phyloP scores from a whole-genome alignment of 768 basidiomycete genomes.

The Macrolepiota fuliginosa region DNA sequence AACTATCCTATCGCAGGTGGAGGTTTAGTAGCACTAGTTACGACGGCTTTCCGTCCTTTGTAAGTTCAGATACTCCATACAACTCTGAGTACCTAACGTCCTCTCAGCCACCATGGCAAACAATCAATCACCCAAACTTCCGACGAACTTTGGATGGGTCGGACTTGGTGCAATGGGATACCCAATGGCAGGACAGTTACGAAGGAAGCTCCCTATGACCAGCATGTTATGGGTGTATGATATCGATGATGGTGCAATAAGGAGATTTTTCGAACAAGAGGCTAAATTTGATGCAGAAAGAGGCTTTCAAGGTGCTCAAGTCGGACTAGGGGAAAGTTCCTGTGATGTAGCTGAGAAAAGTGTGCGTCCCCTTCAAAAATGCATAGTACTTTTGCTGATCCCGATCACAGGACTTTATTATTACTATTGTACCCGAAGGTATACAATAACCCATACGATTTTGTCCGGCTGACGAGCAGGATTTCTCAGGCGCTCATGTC shows the following conservation, averaged over 20 bases:
- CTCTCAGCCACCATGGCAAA: neutral
- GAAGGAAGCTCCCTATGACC: conserved; percentile 25
- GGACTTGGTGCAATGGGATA: conserved; percentile 44
- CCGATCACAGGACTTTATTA: conserved; percentile 30
- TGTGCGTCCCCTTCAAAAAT: conserved; percentile 22
- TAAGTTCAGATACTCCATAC: neutral
- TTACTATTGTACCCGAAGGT: conserved; percentile 43
- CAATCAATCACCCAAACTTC: conserved; percentile 15
- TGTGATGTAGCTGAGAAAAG: conserved; percentile 35
- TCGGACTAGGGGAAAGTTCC: conserved; percentile 23
- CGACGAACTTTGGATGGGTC: conserved; percentile 30
- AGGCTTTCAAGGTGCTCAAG: conserved; percentile 3
- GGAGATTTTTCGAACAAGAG: conserved; percentile 25
- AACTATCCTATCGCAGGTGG: too few species aligned
- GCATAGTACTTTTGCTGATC: neutral
- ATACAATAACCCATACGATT: neutral
- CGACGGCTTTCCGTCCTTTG: too few species aligned
- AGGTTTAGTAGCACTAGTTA: too few species aligned
- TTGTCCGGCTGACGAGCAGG: neutral
- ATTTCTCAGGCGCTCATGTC: conserved; percentile 32
- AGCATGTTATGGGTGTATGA: conserved; percentile 33
- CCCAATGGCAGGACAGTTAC: conserved; percentile 39
- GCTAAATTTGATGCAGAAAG: conserved; percentile 7
- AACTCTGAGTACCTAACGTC: neutral
- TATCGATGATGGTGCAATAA: conserved; percentile 24